phyloP scores from a whole-genome alignment of 306 rosid genomes.

The Trifolium dubium region DNA sequence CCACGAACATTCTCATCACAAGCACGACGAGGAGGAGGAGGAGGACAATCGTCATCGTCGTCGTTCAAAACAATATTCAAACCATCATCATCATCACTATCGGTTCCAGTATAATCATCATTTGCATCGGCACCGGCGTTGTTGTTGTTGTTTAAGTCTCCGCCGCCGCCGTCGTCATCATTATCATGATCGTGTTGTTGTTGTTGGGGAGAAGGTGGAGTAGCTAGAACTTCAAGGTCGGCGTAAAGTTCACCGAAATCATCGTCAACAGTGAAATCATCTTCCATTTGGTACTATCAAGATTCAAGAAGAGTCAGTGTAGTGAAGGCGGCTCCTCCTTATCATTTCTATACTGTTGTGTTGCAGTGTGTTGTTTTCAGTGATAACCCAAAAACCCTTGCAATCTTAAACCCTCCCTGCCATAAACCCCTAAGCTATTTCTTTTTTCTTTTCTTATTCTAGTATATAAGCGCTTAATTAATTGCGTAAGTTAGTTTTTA shows the following conservation, averaged over 20 bases:
- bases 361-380: background rate
- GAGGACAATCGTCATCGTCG: conserved; percentile 48
- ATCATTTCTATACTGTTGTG: background rate
- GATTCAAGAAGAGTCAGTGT: no score
- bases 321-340: conserved; percentile 5
- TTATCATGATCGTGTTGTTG: background rate
- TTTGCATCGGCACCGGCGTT: conserved; percentile 2
- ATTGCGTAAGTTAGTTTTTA: no score
- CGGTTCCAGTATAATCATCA: conserved; percentile 49
- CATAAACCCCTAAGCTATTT: background rate
- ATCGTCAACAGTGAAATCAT: background rate
- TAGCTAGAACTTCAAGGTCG: conserved; percentile 15
- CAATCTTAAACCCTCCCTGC: conserved; percentile 19
- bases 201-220: background rate
- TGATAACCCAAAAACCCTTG: conserved; percentile 14
- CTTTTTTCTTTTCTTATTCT: no score
- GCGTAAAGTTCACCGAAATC: conserved; percentile 31
- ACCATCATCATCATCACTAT: conserved; percentile 55
- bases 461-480: no score
- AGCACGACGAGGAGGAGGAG: conserved; percentile 2
- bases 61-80: conserved; percentile 71
- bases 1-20: conserved; percentile 3
- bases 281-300: background rate
- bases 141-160: conserved; percentile 13
- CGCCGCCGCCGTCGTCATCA: background rate